Percentiles rank a stretch among this genome's conserved stretches.
Conservation (phyloP, 2,329 filamentous ascomycete species). For the Alternaria burnsii region DNA sequence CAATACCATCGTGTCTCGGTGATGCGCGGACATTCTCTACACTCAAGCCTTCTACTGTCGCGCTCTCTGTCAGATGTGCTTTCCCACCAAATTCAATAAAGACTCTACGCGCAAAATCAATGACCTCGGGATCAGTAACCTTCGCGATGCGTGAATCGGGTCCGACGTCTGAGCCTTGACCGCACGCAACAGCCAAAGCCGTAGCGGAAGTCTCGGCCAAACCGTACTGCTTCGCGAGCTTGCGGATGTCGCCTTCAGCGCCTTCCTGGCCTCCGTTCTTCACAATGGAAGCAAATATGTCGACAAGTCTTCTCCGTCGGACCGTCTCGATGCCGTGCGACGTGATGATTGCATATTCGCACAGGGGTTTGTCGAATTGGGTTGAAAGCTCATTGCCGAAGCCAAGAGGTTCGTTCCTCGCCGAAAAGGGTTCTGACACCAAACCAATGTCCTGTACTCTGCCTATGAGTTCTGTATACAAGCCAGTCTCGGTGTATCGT, state of each 20-base stretch:
- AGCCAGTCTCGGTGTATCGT: slow-evolving; percentile 80
- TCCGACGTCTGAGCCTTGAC: slow-evolving; percentile 85
- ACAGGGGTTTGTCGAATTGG: slow-evolving; percentile 85
- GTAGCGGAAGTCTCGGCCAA: slow-evolving; percentile 88
- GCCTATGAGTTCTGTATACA: slow-evolving; percentile 79
- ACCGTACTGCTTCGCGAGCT: slow-evolving; percentile 86
- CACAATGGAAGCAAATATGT: slow-evolving; percentile 87
- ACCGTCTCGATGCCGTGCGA: slow-evolving; percentile 90
- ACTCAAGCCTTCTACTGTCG: slow-evolving; percentile 66
- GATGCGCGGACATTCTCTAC: slow-evolving; percentile 88
- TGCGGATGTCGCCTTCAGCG: slow-evolving; percentile 80
- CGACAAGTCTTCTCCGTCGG: slow-evolving; percentile 82
- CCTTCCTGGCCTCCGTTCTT: slow-evolving; percentile 79
- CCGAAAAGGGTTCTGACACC: slow-evolving; percentile 72
- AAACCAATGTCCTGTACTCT: slow-evolving; percentile 80
- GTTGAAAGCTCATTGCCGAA: slow-evolving; percentile 96
- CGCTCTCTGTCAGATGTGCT: slow-evolving; percentile 82
- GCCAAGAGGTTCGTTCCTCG: slow-evolving; percentile 71
- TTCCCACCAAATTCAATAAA: slow-evolving; percentile 95
- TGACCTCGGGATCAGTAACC: slow-evolving; percentile 81
- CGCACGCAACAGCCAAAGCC: slow-evolving; percentile 92
- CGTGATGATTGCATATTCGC: slow-evolving; percentile 90
- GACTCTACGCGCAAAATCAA: slow-evolving; percentile 83
- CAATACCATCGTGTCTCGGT: slow-evolving; percentile 86
- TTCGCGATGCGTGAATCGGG: slow-evolving; percentile 73